Conservation (phyloP, 1,139 yeast species). For the Eremothecium coryli region DNA sequence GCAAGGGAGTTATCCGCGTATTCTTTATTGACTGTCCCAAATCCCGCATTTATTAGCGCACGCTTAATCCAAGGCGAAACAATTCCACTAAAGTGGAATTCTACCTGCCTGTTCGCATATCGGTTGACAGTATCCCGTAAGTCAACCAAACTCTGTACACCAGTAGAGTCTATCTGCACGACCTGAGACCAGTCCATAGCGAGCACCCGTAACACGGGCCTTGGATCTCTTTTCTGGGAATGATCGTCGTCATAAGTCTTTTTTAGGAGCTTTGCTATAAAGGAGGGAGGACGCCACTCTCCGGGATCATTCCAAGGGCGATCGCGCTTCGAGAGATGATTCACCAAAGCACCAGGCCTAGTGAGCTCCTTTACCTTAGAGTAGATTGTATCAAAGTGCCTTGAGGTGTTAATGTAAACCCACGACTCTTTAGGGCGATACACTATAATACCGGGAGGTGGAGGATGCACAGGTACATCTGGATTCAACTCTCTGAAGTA, state of each 20-base stretch:
- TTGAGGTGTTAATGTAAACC: slow-evolving; percentile 71
- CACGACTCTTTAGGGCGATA: slow-evolving; percentile 77
- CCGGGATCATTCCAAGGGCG: slow-evolving; percentile 94
- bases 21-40: slow-evolving; percentile 51
- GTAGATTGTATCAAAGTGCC: slow-evolving; percentile 58
- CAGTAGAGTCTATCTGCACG: slow-evolving; percentile 67
- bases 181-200: slow-evolving; percentile 78
- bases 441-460: slow-evolving; percentile 87
- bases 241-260: slow-evolving; percentile 15
- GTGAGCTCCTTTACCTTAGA: slow-evolving; percentile 60
- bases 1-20: slow-evolving; percentile 25
- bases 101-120: slow-evolving; percentile 78
- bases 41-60: slow-evolving; percentile 66
- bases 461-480: slow-evolving; percentile 52
- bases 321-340: slow-evolving; percentile 45
- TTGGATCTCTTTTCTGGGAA: slow-evolving; percentile 33
- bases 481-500: slow-evolving; percentile 42
- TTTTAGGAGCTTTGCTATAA: slow-evolving; percentile 14
- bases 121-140: slow-evolving; percentile 60
- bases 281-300: slow-evolving; percentile 26
- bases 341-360: slow-evolving; percentile 47
- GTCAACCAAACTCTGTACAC: slow-evolving; percentile 70
- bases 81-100: slow-evolving; percentile 81
- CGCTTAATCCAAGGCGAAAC: slow-evolving; percentile 81
- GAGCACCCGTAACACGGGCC: slow-evolving; percentile 62